These are phyloP conservation scores for Kalaharituber pfeilii DNA, from an alignment of 2,329 filamentous ascomycete species.

Conservation along the genomic window DNA sequence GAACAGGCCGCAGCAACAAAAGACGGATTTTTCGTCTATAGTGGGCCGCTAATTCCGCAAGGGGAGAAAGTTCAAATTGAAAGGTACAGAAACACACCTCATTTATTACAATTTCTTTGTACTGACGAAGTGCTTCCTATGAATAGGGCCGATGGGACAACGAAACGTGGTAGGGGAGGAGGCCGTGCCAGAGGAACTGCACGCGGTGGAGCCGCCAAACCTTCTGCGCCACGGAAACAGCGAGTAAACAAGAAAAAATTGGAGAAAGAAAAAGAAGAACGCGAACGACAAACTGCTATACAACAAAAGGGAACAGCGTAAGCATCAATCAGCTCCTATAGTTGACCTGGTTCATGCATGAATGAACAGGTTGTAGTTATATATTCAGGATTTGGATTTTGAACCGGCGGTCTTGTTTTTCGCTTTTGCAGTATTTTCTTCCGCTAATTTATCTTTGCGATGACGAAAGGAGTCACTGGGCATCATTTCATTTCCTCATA, in stretches of 20 bases:
- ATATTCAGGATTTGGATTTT: not conserved
- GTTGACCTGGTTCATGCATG: not conserved
- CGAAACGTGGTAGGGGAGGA: conserved; percentile 38
- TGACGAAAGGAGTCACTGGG: not conserved
- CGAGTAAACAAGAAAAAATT: conserved; percentile 70
- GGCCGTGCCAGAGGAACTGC: conserved; percentile 33
- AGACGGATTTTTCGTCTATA: conserved; percentile 97
- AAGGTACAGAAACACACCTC: conserved; percentile 26
- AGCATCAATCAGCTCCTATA: not conserved
- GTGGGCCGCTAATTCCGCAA: conserved; percentile 73
- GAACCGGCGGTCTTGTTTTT: not conserved
- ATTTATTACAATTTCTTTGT: not conserved
- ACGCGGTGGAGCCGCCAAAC: conserved; percentile 24
- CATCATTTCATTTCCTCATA: not conserved
- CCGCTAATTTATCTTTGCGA: not conserved
- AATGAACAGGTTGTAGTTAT: not conserved
- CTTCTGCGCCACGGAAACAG: conserved; percentile 51
- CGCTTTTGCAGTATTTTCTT: not conserved
- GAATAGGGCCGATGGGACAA: conserved; percentile 50
- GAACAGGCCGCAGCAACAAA: conserved; percentile 85
- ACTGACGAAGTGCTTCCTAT: conserved; percentile 1
- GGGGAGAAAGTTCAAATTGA: conserved; percentile 57
- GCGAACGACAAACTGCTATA: conserved; percentile 34
- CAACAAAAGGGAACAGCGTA: not conserved
- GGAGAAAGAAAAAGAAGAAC: conserved; percentile 71